Percentiles rank a stretch among this genome's conserved stretches.
Conservation (phyloP, 345 rosid species). For the Draba incana region DNA sequence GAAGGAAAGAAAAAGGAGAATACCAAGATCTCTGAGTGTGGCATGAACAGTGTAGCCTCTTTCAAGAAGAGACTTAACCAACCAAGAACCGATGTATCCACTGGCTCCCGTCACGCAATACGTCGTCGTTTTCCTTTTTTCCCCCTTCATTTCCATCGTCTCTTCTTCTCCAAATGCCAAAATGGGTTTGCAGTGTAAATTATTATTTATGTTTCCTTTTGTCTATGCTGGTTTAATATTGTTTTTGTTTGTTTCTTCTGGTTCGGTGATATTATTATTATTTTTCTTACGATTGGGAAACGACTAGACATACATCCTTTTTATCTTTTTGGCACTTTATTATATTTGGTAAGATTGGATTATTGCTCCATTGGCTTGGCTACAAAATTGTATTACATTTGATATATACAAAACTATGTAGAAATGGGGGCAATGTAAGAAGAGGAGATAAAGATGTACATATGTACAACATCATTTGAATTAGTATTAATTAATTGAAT, state of each 20-base stretch:
- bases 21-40: slow-evolving; percentile 69
- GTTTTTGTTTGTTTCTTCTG: slow-evolving; percentile 1
- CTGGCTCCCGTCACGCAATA: slow-evolving; percentile 82
- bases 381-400: background rate
- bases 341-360: slow-evolving; percentile 18
- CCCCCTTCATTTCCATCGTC: slow-evolving; percentile 16
- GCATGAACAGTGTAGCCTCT: slow-evolving; percentile 72
- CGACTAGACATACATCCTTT: slow-evolving; percentile 16
- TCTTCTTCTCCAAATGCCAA: slow-evolving; percentile 13
- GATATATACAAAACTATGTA: background rate
- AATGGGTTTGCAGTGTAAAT: slow-evolving; percentile 10
- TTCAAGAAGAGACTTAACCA: slow-evolving; percentile 70
- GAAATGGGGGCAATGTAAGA: background rate
- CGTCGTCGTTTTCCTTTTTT: slow-evolving; percentile 27
- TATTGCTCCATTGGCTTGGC: slow-evolving; percentile 6
- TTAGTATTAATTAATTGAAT: no score
- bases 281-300: slow-evolving; percentile 25
- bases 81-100: slow-evolving; percentile 81
- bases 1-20: no score
- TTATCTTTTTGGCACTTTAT: slow-evolving; percentile 10
- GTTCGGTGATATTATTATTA: background rate
- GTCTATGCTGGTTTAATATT: background rate
- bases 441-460: background rate
- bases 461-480: background rate
- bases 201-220: slow-evolving; percentile 1